Conservation (phyloP, 1,284 basidiomycete genomes). For the Mycosarcoma mackinlayi region DNA sequence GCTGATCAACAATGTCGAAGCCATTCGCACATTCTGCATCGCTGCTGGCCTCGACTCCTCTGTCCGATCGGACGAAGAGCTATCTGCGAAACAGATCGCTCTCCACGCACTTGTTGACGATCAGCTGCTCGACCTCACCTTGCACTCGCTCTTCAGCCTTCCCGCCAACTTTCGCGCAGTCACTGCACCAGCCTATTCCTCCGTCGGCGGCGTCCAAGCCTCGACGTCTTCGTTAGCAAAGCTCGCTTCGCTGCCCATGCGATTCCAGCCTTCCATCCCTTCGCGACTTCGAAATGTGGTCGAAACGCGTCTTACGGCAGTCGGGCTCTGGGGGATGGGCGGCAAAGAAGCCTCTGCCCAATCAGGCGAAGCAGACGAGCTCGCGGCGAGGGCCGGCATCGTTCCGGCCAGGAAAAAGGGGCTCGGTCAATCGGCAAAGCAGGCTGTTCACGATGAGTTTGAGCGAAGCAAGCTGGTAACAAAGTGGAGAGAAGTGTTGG, state of each 20-base stretch:
- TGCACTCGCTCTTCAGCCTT: conserved; percentile 58
- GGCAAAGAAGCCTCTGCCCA: conserved; percentile 45
- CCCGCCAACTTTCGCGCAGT: conserved; percentile 53
- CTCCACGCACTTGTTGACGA: conserved; percentile 54
- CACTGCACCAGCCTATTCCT: conserved; percentile 41
- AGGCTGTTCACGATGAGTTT: conserved; percentile 34
- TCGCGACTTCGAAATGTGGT: conserved; percentile 55
- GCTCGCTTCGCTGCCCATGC: conserved; percentile 15
- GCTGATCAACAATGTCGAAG: conserved; percentile 34
- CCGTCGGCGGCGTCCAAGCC: conserved; percentile 8
- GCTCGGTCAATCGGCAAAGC: conserved; percentile 31
- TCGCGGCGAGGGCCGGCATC: conserved; percentile 44
- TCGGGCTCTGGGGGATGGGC: conserved; percentile 49
- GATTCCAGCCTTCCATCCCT: conserved; percentile 46
- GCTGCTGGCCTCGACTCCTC: conserved; percentile 31
- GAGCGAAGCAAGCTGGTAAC: conserved; percentile 38
- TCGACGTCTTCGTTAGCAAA: conserved; percentile 4
- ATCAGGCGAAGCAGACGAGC: conserved; percentile 30
- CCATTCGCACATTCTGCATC: conserved; percentile 31
- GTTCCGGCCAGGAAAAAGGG: conserved; percentile 32
- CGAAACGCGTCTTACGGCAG: conserved; percentile 41
- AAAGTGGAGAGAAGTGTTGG: conserved; percentile 31
- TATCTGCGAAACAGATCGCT: conserved; percentile 23
- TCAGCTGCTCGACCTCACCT: conserved; percentile 44
- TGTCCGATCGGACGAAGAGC: conserved; percentile 5